These are phyloP conservation scores for Saxophila tyrrhenica DNA, from an alignment of 495 filamentous ascomycete genomes.

Conservation along the genomic window DNA sequence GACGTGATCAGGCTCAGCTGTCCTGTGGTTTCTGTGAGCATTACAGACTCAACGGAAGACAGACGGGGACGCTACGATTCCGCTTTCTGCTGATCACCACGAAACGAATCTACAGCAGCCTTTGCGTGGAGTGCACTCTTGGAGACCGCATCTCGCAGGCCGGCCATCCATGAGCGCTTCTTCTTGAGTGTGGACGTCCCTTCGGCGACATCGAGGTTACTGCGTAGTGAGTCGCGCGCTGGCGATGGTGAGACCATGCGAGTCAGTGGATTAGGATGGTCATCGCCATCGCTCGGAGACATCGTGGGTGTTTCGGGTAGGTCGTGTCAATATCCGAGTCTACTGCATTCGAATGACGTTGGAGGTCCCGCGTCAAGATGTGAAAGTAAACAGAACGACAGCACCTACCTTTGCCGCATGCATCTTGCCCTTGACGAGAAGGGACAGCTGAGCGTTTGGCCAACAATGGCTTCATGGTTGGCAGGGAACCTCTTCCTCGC, in stretches of 20 bases:
- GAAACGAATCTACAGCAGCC: neutral
- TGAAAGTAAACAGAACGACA: too few species aligned
- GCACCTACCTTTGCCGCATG: too few species aligned
- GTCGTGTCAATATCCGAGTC: too few species aligned
- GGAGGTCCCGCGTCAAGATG: too few species aligned
- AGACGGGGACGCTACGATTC: neutral
- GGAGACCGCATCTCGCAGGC: neutral
- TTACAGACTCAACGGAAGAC: neutral
- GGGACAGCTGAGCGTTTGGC: too few species aligned
- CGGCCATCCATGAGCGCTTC: constrained; percentile 1
- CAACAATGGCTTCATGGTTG: too few species aligned
- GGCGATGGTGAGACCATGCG: neutral
- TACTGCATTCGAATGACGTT: too few species aligned
- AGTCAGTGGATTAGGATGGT: too few species aligned
- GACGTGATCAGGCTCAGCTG: neutral
- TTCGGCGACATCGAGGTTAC: neutral
- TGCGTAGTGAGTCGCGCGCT: neutral
- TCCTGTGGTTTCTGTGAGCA: neutral
- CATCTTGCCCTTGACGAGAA: too few species aligned
- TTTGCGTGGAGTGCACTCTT: neutral
- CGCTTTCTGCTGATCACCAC: neutral
- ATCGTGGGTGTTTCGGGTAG: too few species aligned
- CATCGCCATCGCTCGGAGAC: neutral
- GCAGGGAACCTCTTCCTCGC: too few species aligned
- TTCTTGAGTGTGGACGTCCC: neutral